phyloP scores from a whole-genome alignment of 225 moss, liverwort and hornwort species.

The Polytrichum formosum region DNA sequence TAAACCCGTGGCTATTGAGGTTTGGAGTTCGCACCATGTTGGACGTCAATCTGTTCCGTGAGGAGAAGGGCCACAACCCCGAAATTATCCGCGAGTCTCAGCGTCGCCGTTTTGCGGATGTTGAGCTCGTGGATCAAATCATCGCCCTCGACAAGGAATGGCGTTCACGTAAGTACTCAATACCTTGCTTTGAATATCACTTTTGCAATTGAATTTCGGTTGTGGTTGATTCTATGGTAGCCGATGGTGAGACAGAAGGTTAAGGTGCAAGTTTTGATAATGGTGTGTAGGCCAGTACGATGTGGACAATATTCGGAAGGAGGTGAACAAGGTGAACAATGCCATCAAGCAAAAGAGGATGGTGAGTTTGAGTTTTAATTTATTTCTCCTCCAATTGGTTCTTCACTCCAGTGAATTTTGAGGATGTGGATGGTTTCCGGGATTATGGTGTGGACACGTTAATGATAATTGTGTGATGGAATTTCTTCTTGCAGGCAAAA shows the following conservation, averaged over 20 bases:
- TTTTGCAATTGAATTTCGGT: not conserved
- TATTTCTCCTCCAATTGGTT: too few species aligned
- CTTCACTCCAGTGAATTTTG: too few species aligned
- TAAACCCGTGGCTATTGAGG: too few species aligned
- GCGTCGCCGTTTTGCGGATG: conserved; percentile 45
- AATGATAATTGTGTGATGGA: too few species aligned
- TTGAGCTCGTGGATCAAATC: conserved; percentile 76
- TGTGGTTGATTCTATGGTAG: not conserved
- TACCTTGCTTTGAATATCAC: not conserved
- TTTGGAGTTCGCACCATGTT: conserved; percentile 15
- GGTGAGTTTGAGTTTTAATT: conserved; percentile 13
- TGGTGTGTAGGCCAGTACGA: conserved; percentile 40
- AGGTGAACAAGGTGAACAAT: conserved; percentile 65
- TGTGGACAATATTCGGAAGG: conserved; percentile 45
- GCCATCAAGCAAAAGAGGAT: conserved; percentile 58
- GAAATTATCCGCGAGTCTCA: conserved; percentile 67
- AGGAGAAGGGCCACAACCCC: conserved; percentile 41
- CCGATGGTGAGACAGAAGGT: not conserved
- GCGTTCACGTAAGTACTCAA: conserved; percentile 39
- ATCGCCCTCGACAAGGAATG: conserved; percentile 63
- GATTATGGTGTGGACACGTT: too few species aligned
- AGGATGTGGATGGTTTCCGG: too few species aligned
- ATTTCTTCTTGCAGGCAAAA: conserved; percentile 37
- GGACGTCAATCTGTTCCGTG: conserved; percentile 46
- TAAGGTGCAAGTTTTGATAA: not conserved